Percentiles rank a stretch among this genome's conserved stretches.
phyloP scores from a whole-genome alignment of 768 basidiomycete genomes.

The Strobilomyces dryophilus region DNA sequence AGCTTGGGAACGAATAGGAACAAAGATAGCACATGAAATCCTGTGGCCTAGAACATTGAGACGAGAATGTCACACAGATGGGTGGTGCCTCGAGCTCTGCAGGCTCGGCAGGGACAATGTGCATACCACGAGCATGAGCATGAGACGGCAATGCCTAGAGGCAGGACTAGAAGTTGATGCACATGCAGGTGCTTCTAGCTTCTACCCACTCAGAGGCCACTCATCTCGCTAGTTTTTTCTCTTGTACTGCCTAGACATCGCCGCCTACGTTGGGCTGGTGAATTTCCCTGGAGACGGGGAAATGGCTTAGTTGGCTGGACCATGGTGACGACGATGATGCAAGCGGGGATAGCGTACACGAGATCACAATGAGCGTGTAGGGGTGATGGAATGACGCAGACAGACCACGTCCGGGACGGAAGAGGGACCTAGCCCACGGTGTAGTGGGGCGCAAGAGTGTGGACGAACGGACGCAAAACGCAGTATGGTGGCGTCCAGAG shows the following conservation, averaged over 20 bases:
- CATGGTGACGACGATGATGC: not conserved
- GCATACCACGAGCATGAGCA: slow-evolving; percentile 8
- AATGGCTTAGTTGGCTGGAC: not conserved
- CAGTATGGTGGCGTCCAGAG: slow-evolving; percentile 1
- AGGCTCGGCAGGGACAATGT: slow-evolving; percentile 8
- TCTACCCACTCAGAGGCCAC: slow-evolving; percentile 28
- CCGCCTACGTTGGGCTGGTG: slow-evolving; percentile 1
- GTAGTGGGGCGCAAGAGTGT: slow-evolving; percentile 8
- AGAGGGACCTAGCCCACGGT: no score
- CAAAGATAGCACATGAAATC: slow-evolving; percentile 22
- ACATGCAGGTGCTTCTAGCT: slow-evolving; percentile 23
- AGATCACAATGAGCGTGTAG: not conserved
- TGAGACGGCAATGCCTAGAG: slow-evolving; percentile 21
- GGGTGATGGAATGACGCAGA: slow-evolving; percentile 5
- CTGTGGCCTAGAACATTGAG: slow-evolving; percentile 13
- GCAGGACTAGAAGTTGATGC: slow-evolving; percentile 25
- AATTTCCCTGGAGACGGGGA: slow-evolving; percentile 23
- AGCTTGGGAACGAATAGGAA: slow-evolving; percentile 16
- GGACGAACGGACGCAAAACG: slow-evolving; percentile 10
- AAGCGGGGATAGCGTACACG: slow-evolving; percentile 5
- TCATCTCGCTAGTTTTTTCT: slow-evolving; percentile 21
- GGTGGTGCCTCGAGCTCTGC: slow-evolving; percentile 7
- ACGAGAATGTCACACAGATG: slow-evolving; percentile 13
- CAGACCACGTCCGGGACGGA: not conserved
- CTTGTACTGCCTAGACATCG: slow-evolving; percentile 14